These are phyloP conservation scores for Vitis hybrid DNA, from an alignment of 177 flowering plant species.

Conservation along the genomic window DNA sequence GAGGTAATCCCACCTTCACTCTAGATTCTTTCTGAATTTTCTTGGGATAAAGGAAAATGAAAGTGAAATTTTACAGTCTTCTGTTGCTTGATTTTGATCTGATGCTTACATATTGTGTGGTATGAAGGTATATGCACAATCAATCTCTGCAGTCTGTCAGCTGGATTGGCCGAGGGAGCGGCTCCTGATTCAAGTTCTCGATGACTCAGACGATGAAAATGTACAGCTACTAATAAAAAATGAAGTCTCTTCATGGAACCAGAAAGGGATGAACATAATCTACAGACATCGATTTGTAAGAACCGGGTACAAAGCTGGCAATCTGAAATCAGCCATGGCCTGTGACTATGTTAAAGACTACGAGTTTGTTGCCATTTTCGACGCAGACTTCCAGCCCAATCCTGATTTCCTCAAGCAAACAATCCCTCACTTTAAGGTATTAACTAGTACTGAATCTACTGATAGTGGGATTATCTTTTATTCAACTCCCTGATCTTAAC, in stretches of 20 bases:
- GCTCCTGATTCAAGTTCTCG: conserved; percentile 74
- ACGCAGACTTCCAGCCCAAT: conserved; percentile 83
- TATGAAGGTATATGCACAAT: conserved; percentile 69
- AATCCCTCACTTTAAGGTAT: conserved; percentile 84
- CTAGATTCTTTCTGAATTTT: too few relatives aligned
- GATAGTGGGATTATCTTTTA: neutral
- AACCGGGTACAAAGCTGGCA: conserved; percentile 93
- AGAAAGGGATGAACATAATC: conserved; percentile 76
- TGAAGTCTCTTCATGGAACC: conserved; percentile 65
- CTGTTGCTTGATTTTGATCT: neutral
- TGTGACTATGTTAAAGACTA: conserved; percentile 80
- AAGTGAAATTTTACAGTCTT: neutral
- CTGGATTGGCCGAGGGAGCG: conserved; percentile 89
- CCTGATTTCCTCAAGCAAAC: conserved; percentile 77
- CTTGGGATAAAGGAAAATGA: too few relatives aligned
- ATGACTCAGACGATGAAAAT: conserved; percentile 71
- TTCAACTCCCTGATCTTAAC: neutral
- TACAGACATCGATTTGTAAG: conserved; percentile 71
- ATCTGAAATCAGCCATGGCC: conserved; percentile 80
- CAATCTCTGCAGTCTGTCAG: conserved; percentile 73
- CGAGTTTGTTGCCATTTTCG: conserved; percentile 77
- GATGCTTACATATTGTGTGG: neutral
- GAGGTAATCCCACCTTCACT: conserved; percentile 40
- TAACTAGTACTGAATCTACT: neutral
- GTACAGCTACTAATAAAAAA: conserved; percentile 54